These are phyloP conservation scores for Aeschynomene evenia DNA, from an alignment of 306 rosid species.

Conservation along the genomic window DNA sequence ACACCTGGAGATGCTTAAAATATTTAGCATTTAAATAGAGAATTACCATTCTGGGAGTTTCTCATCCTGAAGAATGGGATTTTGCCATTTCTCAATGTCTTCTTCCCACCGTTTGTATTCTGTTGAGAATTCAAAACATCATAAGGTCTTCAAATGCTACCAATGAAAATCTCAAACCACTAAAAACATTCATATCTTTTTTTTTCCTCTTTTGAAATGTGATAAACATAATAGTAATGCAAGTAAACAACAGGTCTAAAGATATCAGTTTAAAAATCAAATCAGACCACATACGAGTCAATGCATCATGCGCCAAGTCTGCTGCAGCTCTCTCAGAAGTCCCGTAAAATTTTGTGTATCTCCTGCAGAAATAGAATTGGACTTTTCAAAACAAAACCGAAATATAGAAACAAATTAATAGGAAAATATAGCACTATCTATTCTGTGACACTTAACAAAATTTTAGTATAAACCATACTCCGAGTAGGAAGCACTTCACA, in stretches of 20 bases:
- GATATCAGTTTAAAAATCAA: constrained; percentile 18
- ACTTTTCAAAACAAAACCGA: constrained; percentile 4
- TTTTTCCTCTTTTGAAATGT: neutral
- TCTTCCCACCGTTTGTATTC: constrained; percentile 97
- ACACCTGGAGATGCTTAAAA: neutral
- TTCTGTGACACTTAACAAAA: no score
- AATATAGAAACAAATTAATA: neutral
- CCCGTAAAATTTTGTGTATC: constrained; percentile 94
- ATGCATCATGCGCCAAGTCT: constrained; percentile 85
- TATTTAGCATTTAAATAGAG: constrained; percentile 6
- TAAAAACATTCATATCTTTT: constrained; percentile 8
- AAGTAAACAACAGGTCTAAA: constrained; percentile 20
- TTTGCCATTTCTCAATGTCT: constrained; percentile 93
- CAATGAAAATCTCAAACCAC: constrained; percentile 6
- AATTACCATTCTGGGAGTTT: constrained; percentile 88
- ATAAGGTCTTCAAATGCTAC: constrained; percentile 19
- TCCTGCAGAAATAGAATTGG: constrained; percentile 59
- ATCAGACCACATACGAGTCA: constrained; percentile 62
- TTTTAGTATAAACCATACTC: no score
- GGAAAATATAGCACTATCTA: no score
- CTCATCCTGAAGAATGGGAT: constrained; percentile 77
- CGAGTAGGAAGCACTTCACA: no score
- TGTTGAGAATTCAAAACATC: constrained; percentile 42
- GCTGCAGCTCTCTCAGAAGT: constrained; percentile 85
- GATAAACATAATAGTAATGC: neutral